These are phyloP conservation scores for Erysimum cheiri DNA, from an alignment of 441 rosid genomes.

Conservation along the genomic window DNA sequence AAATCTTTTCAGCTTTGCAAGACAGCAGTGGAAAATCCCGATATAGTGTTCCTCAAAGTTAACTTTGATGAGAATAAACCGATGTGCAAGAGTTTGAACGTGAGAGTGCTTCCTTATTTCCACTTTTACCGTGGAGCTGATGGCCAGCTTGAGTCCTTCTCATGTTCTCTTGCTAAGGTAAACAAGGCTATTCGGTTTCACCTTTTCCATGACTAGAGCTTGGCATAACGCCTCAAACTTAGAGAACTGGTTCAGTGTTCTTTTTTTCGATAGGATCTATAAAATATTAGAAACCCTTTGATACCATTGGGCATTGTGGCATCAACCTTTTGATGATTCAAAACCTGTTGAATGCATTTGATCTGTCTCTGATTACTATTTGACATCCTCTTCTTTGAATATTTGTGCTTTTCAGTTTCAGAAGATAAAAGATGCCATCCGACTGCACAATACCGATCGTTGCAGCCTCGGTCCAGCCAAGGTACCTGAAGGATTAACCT, in stretches of 20 bases:
- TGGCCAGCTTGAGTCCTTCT: conserved; percentile 91
- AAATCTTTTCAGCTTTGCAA: conserved; percentile 72
- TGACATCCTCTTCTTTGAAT: conserved; percentile 13
- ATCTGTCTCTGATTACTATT: conserved; percentile 16
- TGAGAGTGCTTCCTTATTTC: conserved; percentile 91
- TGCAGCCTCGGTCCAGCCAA: conserved; percentile 63
- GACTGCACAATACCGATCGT: conserved; percentile 62
- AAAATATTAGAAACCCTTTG: not conserved
- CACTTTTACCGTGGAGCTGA: conserved; percentile 95
- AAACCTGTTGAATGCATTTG: conserved; percentile 7
- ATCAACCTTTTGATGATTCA: not conserved
- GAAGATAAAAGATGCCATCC: conserved; percentile 84
- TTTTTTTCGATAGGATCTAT: not conserved
- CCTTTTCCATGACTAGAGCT: not conserved
- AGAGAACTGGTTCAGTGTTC: not conserved
- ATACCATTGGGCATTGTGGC: not conserved
- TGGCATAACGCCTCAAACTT: not conserved
- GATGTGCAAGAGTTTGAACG: conserved; percentile 95
- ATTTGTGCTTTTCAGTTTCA: conserved; percentile 70
- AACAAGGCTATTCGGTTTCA: conserved; percentile 7
- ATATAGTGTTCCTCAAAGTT: conserved; percentile 85
- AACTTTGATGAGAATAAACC: conserved; percentile 95
- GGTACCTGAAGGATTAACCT: conserved; percentile 63
- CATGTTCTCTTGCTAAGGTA: conserved; percentile 97
- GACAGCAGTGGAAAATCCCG: conserved; percentile 78